Evolutionary conservation across 2,329 filamentous ascomycete genomes (phyloP), one percentile per base, ranked within the genome.

Genomic region (Fusarium gaditjirri): DNA sequence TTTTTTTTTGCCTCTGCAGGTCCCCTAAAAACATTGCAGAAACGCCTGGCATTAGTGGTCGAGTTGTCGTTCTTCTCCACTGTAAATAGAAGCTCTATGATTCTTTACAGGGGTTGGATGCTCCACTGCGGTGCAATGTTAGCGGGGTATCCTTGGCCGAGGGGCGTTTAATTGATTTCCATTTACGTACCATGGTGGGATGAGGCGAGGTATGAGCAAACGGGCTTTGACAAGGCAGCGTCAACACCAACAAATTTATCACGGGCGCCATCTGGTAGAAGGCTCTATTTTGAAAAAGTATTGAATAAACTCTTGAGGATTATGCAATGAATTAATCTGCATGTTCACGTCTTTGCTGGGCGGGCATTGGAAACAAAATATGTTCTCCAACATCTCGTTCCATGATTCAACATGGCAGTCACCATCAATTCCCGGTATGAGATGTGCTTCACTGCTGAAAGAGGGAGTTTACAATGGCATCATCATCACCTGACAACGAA

Each of bases 91-190:
- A 53, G 56, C 61, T 66, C 56, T 66, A n/a, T 53, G 49, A 42
- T 72, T 69, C 47, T 41, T 58, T 68, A 69, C 67, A 72, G 58
- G 74, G 73, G 68, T 42, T 17, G 3, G 39, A 19, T 16, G 25
- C 33, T 53, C 65, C 59, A 47, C 53, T 50, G 53, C 25, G 25
- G 42, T 71, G 54, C 46, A 67, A 44, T 67, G 41, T 38, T 62
- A 73, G 70, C 70, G 70, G 70, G 70, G 70, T 71, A 72, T 61
- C 66, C 69, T 54, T 57, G 69, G 25, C 38, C 25, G 38, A 43
- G 43, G 39, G 44, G 57, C 53, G 55, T 72, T 70, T 72, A 71
- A 73, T 72, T 72, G 69, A 64, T 47, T 42, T 43, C 49, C 47
- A 35, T 54, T 43, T 43, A 56, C 31, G 39, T 25, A 21, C 13